phyloP scores from a whole-genome alignment of 2,329 filamentous ascomycete species.

The Septoria linicola region DNA sequence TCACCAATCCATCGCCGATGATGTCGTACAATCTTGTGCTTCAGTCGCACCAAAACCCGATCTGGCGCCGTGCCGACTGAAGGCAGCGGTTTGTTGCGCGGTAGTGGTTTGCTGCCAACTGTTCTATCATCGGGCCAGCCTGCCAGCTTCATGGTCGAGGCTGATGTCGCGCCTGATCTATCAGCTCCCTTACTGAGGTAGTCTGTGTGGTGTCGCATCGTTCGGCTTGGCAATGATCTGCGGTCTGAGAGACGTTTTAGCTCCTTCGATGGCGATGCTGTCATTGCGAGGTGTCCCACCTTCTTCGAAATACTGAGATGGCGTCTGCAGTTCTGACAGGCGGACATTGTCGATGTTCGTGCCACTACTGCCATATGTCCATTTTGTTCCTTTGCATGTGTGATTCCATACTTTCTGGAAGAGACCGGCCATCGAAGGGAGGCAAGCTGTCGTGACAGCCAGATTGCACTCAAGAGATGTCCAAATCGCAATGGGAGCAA shows the following conservation, averaged over 20 bases:
- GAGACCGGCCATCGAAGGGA: slow-evolving; percentile 17
- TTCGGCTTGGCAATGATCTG: not conserved
- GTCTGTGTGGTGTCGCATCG: not conserved
- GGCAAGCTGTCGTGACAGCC: slow-evolving; percentile 23
- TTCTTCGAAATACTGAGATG: slow-evolving; percentile 2
- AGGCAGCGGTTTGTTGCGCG: slow-evolving; percentile 4
- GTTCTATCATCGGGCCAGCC: not conserved
- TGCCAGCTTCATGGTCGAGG: not conserved
- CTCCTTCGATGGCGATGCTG: not conserved
- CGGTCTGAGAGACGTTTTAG: not conserved
- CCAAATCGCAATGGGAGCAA: slow-evolving; percentile 17
- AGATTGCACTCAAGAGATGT: slow-evolving; percentile 19
- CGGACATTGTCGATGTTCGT: slow-evolving; percentile 8
- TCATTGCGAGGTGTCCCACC: not conserved
- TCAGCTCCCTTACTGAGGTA: too few species aligned
- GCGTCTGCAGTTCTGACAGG: slow-evolving; percentile 5
- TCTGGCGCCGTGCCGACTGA: slow-evolving; percentile 8
- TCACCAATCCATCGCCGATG: slow-evolving; percentile 4
- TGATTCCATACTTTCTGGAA: slow-evolving; percentile 12
- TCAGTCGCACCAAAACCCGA: slow-evolving; percentile 2
- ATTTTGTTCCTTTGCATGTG: not conserved
- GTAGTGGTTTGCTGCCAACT: not conserved
- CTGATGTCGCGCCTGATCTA: not conserved
- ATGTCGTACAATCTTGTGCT: slow-evolving; percentile 5
- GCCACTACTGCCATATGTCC: too few species aligned